Evolutionary conservation across 352 stramenopile species (phyloP), one percentile per base, ranked within the genome.

Genomic region (Aphanomyces stellatus): DNA sequence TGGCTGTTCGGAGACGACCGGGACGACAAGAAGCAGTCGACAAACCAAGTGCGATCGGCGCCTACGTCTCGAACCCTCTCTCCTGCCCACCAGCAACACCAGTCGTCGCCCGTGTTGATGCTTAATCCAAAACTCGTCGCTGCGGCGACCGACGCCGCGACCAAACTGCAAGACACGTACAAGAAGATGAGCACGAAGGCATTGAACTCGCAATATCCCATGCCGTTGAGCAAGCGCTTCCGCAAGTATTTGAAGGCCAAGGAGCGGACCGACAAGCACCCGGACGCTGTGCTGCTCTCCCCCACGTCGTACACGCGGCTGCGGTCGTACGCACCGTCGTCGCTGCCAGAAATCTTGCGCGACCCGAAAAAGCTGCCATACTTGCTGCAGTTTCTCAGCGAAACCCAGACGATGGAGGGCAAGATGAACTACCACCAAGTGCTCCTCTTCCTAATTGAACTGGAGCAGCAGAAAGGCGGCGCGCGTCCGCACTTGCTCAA

Each of bases 301-400:
- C 73, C 72, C 1, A 76, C 73, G n/a, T 89, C 77, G 40, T 88
- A 88, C 72, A 76, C 90, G 68, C 75, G 78, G 4, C 68, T 93
- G 35, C 85, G 91, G 69, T 82, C 80, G 53, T 83, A 93, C 71
- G 78, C 90, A 61, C 85, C 81, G 5, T 89, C 90, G 62, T 88
- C 85, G 25, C 77, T 93, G 22, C 88, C 91, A 51, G 83, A 93
- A 60, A 87, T 94, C 57, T 82, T 93, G 4, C 90, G 90, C 34
- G 86, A 94, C 69, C 79, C 83, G 4, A 94, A 93, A 70, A 94
- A 90, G 53, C 72, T 94, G 43, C 86, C 84, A 49, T 94, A 86
- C 65, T 53, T 94, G 42, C 67, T 93, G 55, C 79, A 83, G 17
- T 94, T 81, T 80, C 80, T 94, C 25, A 88, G 79, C 63, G 68